phyloP scores from a whole-genome alignment of 441 rosid genomes.

The Adansonia rubrostipa region DNA sequence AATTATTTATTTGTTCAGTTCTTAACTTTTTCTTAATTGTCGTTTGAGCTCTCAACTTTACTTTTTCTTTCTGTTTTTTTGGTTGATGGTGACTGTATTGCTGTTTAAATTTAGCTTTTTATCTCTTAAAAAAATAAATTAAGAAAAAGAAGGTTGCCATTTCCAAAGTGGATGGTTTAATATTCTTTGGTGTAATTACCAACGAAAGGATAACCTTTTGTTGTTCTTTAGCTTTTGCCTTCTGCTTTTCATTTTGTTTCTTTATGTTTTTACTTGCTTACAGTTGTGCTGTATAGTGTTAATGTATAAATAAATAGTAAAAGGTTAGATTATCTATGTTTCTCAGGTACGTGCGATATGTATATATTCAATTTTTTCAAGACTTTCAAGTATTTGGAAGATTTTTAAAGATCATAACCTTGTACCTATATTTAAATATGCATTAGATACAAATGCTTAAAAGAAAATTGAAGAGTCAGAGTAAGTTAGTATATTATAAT shows the following conservation, averaged over 20 bases:
- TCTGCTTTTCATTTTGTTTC: background rate
- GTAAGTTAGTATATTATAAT: background rate
- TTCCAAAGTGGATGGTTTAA: background rate
- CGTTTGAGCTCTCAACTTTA: background rate
- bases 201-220: background rate
- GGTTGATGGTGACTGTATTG: conserved; percentile 2
- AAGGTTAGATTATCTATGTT: background rate
- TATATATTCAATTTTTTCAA: too few relatives aligned
- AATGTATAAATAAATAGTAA: background rate
- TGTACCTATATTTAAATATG: too few relatives aligned
- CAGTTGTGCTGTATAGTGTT: background rate
- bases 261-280: background rate
- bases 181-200: background rate
- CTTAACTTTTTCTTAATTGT: background rate
- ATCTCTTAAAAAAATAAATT: background rate
- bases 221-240: background rate
- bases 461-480: too few relatives aligned
- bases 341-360: too few relatives aligned
- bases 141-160: background rate
- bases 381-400: too few relatives aligned
- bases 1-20: background rate
- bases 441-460: too few relatives aligned
- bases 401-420: too few relatives aligned
- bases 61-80: background rate
- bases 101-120: background rate